These are phyloP conservation scores for Berkeleyomyces rouxiae DNA, from an alignment of 2,329 filamentous ascomycete species.

Conservation along the genomic window DNA sequence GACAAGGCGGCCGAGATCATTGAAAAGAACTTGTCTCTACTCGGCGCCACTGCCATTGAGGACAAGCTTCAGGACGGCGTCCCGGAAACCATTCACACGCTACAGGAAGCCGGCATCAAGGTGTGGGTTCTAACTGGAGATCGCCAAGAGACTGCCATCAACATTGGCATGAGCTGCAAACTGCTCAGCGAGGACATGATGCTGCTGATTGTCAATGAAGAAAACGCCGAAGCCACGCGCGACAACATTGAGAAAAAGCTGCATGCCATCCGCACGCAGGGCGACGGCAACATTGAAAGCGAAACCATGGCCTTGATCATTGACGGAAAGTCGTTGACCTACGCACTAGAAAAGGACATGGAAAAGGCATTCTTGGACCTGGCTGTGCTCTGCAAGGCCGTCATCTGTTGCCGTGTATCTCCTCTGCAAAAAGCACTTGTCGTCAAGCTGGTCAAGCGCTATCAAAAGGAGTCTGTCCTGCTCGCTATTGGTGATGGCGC, in stretches of 20 bases:
- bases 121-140: conserved; percentile 97
- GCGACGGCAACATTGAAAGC: conserved; percentile 56
- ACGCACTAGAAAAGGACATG: conserved; percentile 78
- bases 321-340: conserved; percentile 90
- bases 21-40: conserved; percentile 75
- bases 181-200: conserved; percentile 98
- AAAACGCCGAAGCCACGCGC: conserved; percentile 57
- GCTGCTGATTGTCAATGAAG: conserved; percentile 88
- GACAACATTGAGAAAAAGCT: conserved; percentile 89
- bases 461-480: conserved; percentile 74
- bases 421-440: conserved; percentile 93
- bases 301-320: conserved; percentile 86
- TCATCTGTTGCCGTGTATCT: conserved; percentile 94
- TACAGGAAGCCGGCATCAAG: conserved; percentile 95
- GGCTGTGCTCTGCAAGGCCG: conserved; percentile 93
- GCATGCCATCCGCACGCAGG: conserved; percentile 73
- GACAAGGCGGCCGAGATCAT: conserved; percentile 96
- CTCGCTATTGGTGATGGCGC: conserved; percentile 94
- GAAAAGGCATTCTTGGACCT: conserved; percentile 89
- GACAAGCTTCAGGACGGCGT: conserved; percentile 94
- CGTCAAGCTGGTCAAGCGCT: conserved; percentile 91
- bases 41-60: conserved; percentile 93
- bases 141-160: conserved; percentile 96
- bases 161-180: conserved; percentile 99
- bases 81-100: conserved; percentile 90